A percentile compares a stretch with the other conserved stretches of the same genome.
These are phyloP conservation scores for Pythium biforme DNA, from an alignment of 352 stramenopile species.

Conservation along the genomic window DNA sequence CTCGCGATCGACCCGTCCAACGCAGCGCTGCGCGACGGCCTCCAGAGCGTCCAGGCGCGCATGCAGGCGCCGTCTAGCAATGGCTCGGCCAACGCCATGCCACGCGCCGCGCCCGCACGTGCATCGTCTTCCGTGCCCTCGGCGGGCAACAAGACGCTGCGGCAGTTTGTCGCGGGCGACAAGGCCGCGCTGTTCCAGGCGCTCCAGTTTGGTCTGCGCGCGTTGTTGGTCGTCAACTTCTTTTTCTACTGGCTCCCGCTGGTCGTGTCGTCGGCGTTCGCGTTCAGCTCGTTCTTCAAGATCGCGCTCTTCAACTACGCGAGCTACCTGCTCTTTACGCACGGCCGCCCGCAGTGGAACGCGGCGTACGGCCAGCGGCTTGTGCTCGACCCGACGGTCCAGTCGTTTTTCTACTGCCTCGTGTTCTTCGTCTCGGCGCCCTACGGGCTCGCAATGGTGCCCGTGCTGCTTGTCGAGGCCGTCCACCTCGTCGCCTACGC, in stretches of 20 bases:
- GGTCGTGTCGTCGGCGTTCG: slow-evolving; percentile 36
- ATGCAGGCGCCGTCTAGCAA: slow-evolving; percentile 32
- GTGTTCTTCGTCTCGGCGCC: slow-evolving; percentile 82
- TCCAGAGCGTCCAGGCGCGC: slow-evolving; percentile 58
- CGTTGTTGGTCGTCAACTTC: slow-evolving; percentile 66
- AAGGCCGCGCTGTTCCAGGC: slow-evolving; percentile 67
- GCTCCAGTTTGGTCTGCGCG: slow-evolving; percentile 69
- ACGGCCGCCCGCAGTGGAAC: slow-evolving; percentile 70
- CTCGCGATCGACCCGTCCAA: slow-evolving; percentile 63
- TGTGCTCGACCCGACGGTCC: slow-evolving; percentile 75
- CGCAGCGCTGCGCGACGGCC: slow-evolving; percentile 63
- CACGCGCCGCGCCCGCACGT: slow-evolving; percentile 13
- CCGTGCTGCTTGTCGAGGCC: slow-evolving; percentile 77
- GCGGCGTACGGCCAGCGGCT: slow-evolving; percentile 79
- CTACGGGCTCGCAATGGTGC: slow-evolving; percentile 75
- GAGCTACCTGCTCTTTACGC: slow-evolving; percentile 80
- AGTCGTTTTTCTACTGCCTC: slow-evolving; percentile 84
- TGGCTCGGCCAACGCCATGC: slow-evolving; percentile 7
- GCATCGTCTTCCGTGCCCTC: slow-evolving; percentile 15
- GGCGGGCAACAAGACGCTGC: slow-evolving; percentile 37
- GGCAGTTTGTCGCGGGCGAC: slow-evolving; percentile 51
- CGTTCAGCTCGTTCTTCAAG: slow-evolving; percentile 81
- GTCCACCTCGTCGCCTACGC: slow-evolving; percentile 75
- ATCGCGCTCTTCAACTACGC: slow-evolving; percentile 74
- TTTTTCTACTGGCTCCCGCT: slow-evolving; percentile 71